Base-by-base conservation (phyloP, 768 basidiomycete species). In the Boletus tylopilopsis region DNA sequence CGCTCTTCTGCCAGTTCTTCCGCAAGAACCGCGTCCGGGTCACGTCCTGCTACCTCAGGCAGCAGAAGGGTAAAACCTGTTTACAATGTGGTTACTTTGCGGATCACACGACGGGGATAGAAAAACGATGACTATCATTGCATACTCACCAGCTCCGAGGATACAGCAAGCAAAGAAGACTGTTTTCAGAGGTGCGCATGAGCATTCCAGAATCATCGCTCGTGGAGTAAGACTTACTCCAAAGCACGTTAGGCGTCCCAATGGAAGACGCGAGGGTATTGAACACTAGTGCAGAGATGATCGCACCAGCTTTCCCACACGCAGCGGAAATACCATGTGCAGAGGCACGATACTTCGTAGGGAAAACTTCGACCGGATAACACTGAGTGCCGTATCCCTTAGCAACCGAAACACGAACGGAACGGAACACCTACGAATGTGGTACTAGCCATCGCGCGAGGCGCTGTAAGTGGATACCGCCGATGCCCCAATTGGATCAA, bases 261-360 rank as follows among this genome's bases (percentile, higher is more conserved):
- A 87, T 78, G n/a, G 70, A 61, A 37, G 75, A 58, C 21, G 73
- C 77, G 25, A 89, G 73, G 1, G 75, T 70, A 66, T 86, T 87
- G 72, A 90, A 89, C 2, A 74, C 85, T 36, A 89, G 77, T 1
- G 84, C 82, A 11, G 84, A 81, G 55, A 89, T 76, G 72, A 91
- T 88, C 0, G 88, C 89, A 45, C 88, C 89, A 0, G 70, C 72
- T 62, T 91, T 90, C 18, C 89, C 89, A 34, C 69, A 70, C 0
- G 87, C 89, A 3, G 89, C 88, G 2, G 80, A 82, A 12, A 87
- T 69, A 24, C 89, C 89, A 62, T 90, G 88, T 13, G 87, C 87
- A 41, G 77, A 77, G 22, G 83, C 85, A 38, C 82, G 77, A 68
- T 81, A 88, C 32, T 81, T 74, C 1, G 89, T 90, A 0, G 88